These are phyloP conservation scores for Clavispora fructus DNA, from an alignment of 805 yeast genomes.

Conservation along the genomic window DNA sequence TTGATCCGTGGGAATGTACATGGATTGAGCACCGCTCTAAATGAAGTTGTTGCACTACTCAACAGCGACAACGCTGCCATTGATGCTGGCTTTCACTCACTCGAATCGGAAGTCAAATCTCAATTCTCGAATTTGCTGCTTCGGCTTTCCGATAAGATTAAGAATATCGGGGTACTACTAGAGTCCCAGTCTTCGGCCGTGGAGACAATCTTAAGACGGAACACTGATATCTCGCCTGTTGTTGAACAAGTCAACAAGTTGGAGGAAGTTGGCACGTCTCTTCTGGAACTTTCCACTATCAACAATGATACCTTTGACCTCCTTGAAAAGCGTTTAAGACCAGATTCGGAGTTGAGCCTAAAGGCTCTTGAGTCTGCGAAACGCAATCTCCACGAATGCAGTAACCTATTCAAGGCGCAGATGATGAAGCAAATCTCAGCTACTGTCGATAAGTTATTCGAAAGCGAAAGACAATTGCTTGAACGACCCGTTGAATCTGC, in stretches of 20 bases:
- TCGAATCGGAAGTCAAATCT: neutral
- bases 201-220: neutral
- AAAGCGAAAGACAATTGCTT: neutral
- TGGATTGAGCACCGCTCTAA: constrained; percentile 1
- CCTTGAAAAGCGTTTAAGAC: neutral
- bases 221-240: neutral
- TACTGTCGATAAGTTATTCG: neutral
- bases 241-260: neutral
- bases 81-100: neutral
- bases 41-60: neutral
- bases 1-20: constrained; percentile 2
- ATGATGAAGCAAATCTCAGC: neutral
- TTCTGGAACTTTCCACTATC: neutral
- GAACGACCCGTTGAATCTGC: neutral
- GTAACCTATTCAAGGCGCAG: neutral
- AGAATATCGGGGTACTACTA: neutral
- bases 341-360: neutral
- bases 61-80: neutral
- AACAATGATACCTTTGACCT: neutral
- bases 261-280: neutral
- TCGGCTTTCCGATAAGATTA: neutral
- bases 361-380: neutral
- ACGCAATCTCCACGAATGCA: neutral
- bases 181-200: neutral
- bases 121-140: neutral